Base-by-base conservation (phyloP, 192 early-diverging fungal genomes). In the Podila horticola region DNA sequence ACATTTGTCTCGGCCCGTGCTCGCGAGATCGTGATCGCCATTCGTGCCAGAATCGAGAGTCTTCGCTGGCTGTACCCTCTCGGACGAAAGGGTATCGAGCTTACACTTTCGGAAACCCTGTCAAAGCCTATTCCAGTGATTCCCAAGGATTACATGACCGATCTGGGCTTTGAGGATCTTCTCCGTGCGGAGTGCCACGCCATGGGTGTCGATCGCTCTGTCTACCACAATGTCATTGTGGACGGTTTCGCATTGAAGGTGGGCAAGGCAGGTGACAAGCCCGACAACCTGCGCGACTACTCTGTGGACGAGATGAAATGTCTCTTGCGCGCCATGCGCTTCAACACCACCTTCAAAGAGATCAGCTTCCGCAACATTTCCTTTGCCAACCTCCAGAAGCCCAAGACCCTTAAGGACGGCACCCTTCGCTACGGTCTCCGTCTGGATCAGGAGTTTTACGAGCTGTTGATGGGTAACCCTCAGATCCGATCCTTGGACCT, bases 301-400 rank as follows among this genome's bases (percentile, higher is more conserved):
- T 31, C 45, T 57, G 70, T 66, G 4, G 76, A 79, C 41, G 76
- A 79, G 76, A 79, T 79, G 66, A 79, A 79, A 45, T 72, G 69
- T 57, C 45, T 79, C 9, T 60, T 79, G 2, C 69, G 76, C 26
- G 76, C 76, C 20, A 49, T 79, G 36, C 64, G 76, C 20, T 79
- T 72, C 66, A 79, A 79, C 55, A 79, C 76, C 5, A 79, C 76
- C 4, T 79, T 79, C 61, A 79, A 79, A 19, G 76, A 79, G 24
- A 64, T 79, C 66, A 72, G 70, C 52, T 72, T 79, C 61, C 62
- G 28, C 29, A 52, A 69, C 31, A 72, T 79, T 29, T 79, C 76
- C 3, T 79, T 79, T 50, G 70, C 17, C 51, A 38, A 50, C 26
- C 69, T 71, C 6, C 75, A 79, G 26, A 79, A 67, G 33, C n/a